Percentiles rank a stretch among this genome's conserved stretches.
These are phyloP conservation scores for Dictyostelium citrinum DNA, from an alignment of 78 protist genomes.

Conservation along the genomic window DNA sequence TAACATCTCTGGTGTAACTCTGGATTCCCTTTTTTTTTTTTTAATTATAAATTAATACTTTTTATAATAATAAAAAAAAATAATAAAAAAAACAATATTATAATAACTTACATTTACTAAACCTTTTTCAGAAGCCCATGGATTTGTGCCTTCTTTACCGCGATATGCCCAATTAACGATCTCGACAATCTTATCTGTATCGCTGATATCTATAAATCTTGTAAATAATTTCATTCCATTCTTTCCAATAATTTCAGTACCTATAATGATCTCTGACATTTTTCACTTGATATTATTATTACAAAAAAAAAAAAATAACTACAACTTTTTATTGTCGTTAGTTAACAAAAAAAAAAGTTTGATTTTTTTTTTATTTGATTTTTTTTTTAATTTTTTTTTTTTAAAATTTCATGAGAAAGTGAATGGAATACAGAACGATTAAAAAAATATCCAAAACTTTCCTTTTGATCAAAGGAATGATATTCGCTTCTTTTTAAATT, in stretches of 20 bases:
- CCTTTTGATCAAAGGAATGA: too few species aligned
- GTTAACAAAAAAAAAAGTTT: too few species aligned
- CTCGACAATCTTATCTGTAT: background rate
- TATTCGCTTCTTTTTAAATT: too few species aligned
- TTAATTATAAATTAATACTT: too few species aligned
- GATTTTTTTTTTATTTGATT: too few species aligned
- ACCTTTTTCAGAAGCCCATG: constrained; percentile 51
- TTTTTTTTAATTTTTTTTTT: too few species aligned
- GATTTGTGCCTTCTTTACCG: constrained; percentile 21
- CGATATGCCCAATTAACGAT: constrained; percentile 68
- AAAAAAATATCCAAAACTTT: too few species aligned
- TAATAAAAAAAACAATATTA: too few species aligned
- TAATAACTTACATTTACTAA: background rate
- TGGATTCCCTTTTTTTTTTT: background rate
- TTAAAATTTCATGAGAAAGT: too few species aligned
- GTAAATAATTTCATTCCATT: background rate
- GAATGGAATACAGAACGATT: too few species aligned
- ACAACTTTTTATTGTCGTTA: too few species aligned
- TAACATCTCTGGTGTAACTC: background rate
- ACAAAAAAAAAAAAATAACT: background rate
- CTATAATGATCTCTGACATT: background rate
- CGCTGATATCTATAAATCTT: background rate
- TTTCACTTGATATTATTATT: background rate
- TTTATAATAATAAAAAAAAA: too few species aligned
- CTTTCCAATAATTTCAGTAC: background rate